These are phyloP conservation scores for Podaxis sp. DNA, from an alignment of 768 basidiomycete species.

Conservation along the genomic window DNA sequence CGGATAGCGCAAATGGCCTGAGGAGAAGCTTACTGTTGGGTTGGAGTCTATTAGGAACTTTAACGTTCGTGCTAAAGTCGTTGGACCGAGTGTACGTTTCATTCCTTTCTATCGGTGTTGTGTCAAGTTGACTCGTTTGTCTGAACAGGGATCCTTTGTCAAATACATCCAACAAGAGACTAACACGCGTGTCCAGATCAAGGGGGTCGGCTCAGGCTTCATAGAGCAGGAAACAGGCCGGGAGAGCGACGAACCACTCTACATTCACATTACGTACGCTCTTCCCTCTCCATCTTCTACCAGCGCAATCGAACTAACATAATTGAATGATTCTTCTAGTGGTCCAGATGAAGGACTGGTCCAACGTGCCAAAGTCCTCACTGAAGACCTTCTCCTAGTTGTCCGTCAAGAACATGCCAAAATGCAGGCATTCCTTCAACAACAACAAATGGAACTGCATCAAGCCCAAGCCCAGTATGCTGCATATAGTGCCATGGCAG, in stretches of 20 bases:
- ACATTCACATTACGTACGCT: slow-evolving; percentile 79
- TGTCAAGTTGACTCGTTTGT: background rate
- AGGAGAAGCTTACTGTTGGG: slow-evolving; percentile 83
- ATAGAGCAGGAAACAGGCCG: slow-evolving; percentile 69
- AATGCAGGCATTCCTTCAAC: slow-evolving; percentile 53
- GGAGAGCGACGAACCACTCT: slow-evolving; percentile 83
- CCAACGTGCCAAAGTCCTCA: slow-evolving; percentile 73
- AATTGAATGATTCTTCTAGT: slow-evolving; percentile 15
- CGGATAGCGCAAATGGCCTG: slow-evolving; percentile 84
- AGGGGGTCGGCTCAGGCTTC: slow-evolving; percentile 87
- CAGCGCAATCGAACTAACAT: background rate
- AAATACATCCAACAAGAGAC: slow-evolving; percentile 93
- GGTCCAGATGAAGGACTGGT: slow-evolving; percentile 84
- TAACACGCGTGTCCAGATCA: slow-evolving; percentile 89
- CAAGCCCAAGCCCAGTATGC: slow-evolving; percentile 76
- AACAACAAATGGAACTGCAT: slow-evolving; percentile 79
- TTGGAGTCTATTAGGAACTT: slow-evolving; percentile 87
- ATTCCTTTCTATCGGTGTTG: background rate
- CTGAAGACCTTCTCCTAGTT: slow-evolving; percentile 80
- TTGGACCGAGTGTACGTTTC: slow-evolving; percentile 72
- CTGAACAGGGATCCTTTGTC: slow-evolving; percentile 79
- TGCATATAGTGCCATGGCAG: slow-evolving; percentile 51
- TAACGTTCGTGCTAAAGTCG: slow-evolving; percentile 91
- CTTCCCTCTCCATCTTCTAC: slow-evolving; percentile 17
- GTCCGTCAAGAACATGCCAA: slow-evolving; percentile 80